A percentile compares a stretch with the other conserved stretches of the same genome.
Conservation (phyloP, 257 asterid genomes). For the Rhazya stricta region DNA sequence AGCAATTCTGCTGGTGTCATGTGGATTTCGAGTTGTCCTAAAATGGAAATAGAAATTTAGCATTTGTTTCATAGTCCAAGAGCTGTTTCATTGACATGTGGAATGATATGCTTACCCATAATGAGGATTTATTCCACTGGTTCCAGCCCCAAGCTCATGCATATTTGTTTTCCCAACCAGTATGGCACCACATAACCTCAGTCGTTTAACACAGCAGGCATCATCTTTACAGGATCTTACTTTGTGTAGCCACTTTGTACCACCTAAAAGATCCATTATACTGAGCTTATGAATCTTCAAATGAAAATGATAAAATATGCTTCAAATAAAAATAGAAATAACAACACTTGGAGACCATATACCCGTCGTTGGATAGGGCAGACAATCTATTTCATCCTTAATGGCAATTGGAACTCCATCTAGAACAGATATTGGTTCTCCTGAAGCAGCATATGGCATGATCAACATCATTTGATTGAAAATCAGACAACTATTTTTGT, state of each 20-base stretch:
- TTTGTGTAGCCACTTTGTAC: conserved; percentile 86
- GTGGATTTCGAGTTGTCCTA: conserved; percentile 76
- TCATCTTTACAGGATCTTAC: conserved; percentile 56
- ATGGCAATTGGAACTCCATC: conserved; percentile 86
- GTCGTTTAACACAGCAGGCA: conserved; percentile 65
- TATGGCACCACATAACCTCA: conserved; percentile 80
- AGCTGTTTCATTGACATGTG: background rate
- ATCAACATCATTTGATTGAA: background rate
- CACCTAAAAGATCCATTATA: conserved; percentile 41
- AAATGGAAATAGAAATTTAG: background rate
- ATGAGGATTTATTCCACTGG: conserved; percentile 95
- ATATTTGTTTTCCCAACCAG: conserved; percentile 86
- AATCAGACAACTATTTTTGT: background rate
- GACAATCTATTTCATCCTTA: conserved; percentile 87
- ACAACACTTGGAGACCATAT: background rate
- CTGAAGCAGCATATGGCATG: conserved; percentile 23
- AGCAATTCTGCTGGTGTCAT: conserved; percentile 52
- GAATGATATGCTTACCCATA: conserved; percentile 50
- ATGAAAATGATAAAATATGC: background rate
- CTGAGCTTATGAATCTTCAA: background rate
- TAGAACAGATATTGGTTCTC: conserved; percentile 60
- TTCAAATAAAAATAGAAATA: background rate
- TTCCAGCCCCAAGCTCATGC: conserved; percentile 98
- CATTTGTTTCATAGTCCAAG: background rate
- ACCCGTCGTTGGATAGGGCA: conserved; percentile 95